These are phyloP conservation scores for Gryganskiella cystojenkinii DNA, from an alignment of 192 early-diverging fungal genomes.

Conservation along the genomic window DNA sequence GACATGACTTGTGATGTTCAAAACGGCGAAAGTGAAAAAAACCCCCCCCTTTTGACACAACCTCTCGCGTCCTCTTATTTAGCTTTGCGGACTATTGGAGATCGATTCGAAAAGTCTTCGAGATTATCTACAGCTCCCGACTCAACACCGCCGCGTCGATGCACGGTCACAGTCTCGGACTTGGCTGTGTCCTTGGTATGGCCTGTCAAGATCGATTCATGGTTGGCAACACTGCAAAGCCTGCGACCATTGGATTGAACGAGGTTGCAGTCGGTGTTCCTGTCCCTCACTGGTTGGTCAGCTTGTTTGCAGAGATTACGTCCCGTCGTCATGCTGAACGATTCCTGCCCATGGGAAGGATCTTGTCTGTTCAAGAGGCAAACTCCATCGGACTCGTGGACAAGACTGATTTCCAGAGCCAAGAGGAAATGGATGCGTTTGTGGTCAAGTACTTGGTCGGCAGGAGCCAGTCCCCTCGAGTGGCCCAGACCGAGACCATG, in stretches of 20 bases:
- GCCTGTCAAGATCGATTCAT: constrained; percentile 51
- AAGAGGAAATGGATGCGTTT: constrained; percentile 48
- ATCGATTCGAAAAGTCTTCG: constrained; percentile 37
- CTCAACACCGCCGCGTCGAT: constrained; percentile 50
- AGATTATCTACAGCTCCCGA: constrained; percentile 39
- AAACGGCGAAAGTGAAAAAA: neutral
- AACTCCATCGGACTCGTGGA: constrained; percentile 23
- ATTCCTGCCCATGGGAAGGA: constrained; percentile 35
- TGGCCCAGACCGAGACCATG: constrained; percentile 45
- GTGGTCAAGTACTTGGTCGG: constrained; percentile 32
- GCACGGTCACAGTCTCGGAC: constrained; percentile 45
- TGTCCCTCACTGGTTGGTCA: constrained; percentile 40
- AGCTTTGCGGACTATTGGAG: constrained; percentile 45
- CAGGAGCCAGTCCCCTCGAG: constrained; percentile 13
- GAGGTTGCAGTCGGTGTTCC: constrained; percentile 49
- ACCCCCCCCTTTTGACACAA: neutral
- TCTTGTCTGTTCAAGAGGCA: constrained; percentile 42
- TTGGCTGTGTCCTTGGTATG: constrained; percentile 48
- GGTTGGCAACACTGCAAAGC: constrained; percentile 33
- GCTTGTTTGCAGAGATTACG: constrained; percentile 36
- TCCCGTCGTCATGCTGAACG: constrained; percentile 44
- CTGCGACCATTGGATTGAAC: constrained; percentile 39
- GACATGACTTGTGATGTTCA: too few species aligned
- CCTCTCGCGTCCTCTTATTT: too few species aligned
- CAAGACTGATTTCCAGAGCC: constrained; percentile 33